Conservation (phyloP, 2,329 filamentous ascomycete genomes). For the Phaeosphaeriaceae sp. region DNA sequence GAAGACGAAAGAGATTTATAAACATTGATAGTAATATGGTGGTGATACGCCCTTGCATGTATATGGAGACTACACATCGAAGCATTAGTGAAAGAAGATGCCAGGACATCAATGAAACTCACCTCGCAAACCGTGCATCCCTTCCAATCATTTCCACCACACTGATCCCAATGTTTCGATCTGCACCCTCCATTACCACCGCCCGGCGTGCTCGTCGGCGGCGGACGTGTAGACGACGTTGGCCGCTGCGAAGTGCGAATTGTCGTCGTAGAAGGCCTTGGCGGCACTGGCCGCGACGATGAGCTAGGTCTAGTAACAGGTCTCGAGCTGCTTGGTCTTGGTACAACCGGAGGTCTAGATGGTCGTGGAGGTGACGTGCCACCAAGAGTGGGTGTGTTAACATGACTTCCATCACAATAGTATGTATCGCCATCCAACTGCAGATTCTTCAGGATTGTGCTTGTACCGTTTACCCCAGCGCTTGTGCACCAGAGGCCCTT, state of each 20-base stretch:
- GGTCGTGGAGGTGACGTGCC: slow-evolving; percentile 24
- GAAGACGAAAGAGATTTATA: background rate
- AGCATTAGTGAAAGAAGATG: slow-evolving; percentile 3
- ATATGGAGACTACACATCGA: slow-evolving; percentile 27
- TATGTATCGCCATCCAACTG: slow-evolving; percentile 65
- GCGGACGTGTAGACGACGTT: slow-evolving; percentile 16
- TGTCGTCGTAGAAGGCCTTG: slow-evolving; percentile 11
- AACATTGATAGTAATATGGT: slow-evolving; percentile 39
- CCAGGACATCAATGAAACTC: slow-evolving; percentile 6
- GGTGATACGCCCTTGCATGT: slow-evolving; percentile 36
- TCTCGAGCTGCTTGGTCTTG: slow-evolving; percentile 8
- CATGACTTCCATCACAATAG: slow-evolving; percentile 55
- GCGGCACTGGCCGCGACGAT: background rate
- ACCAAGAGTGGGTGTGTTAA: slow-evolving; percentile 38
- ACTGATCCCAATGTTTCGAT: slow-evolving; percentile 41
- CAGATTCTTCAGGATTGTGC: slow-evolving; percentile 70
- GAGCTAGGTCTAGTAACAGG: slow-evolving; percentile 9
- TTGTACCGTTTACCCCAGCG: slow-evolving; percentile 63
- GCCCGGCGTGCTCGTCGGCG: slow-evolving; percentile 29
- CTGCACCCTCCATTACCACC: slow-evolving; percentile 27
- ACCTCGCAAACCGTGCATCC: slow-evolving; percentile 39
- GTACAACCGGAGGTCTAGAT: slow-evolving; percentile 10
- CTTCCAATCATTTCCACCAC: slow-evolving; percentile 39
- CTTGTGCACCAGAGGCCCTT: slow-evolving; percentile 51
- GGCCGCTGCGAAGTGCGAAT: slow-evolving; percentile 6